Percentiles rank a stretch among this genome's conserved stretches.
These are phyloP conservation scores for Umbelopsis vinacea DNA, from an alignment of 192 early-diverging fungal genomes.

Conservation along the genomic window DNA sequence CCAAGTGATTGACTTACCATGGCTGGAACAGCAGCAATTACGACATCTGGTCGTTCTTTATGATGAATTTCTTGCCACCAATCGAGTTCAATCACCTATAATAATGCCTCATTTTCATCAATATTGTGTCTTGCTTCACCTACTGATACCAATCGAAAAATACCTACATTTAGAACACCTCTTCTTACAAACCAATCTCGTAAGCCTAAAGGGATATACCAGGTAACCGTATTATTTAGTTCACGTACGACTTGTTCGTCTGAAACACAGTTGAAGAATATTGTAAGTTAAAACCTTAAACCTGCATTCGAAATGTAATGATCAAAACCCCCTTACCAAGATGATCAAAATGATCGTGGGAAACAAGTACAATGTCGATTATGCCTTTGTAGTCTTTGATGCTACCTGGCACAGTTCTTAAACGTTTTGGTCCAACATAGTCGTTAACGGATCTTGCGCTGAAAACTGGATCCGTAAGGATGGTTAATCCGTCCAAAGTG, in stretches of 20 bases:
- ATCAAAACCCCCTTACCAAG: slow-evolving; percentile 22
- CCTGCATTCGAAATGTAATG: too few relatives aligned
- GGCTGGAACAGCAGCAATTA: slow-evolving; percentile 43
- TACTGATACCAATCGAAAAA: not conserved
- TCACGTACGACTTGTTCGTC: slow-evolving; percentile 53
- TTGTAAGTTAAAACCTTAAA: not conserved
- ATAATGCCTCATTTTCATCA: not conserved
- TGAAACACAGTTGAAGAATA: slow-evolving; percentile 22
- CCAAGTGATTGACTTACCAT: slow-evolving; percentile 29
- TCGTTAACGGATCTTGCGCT: slow-evolving; percentile 32
- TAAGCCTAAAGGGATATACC: slow-evolving; percentile 61
- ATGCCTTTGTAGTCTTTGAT: slow-evolving; percentile 47
- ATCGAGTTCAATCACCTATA: slow-evolving; percentile 55
- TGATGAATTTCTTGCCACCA: slow-evolving; percentile 63
- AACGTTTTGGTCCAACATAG: slow-evolving; percentile 49
- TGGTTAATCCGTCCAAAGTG: slow-evolving; percentile 57
- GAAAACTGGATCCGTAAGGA: slow-evolving; percentile 55
- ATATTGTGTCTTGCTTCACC: too few relatives aligned
- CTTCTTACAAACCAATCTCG: slow-evolving; percentile 49
- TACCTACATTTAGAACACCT: slow-evolving; percentile 50
- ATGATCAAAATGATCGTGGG: slow-evolving; percentile 63
- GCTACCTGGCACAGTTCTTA: slow-evolving; percentile 54
- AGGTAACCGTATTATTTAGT: slow-evolving; percentile 54
- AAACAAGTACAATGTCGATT: slow-evolving; percentile 59
- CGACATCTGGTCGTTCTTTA: slow-evolving; percentile 43